Evolutionary conservation across 2,329 filamentous ascomycete species (phyloP).

Genomic region (Magnaporthiopsis poae): DNA sequence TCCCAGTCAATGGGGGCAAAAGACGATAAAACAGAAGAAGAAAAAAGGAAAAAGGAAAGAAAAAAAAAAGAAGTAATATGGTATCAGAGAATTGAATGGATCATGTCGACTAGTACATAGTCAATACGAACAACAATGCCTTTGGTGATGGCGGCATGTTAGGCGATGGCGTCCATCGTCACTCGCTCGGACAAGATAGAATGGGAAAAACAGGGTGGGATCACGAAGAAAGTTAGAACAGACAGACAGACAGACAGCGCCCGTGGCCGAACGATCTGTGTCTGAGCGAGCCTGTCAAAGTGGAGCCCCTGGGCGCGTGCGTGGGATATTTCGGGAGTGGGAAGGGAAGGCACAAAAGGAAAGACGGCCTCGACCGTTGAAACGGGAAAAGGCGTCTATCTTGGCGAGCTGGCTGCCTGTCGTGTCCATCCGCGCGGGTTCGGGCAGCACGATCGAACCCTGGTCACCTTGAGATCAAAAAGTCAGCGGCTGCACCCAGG

Average conservation of each 20-base stretch:
- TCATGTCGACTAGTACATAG: neutral
- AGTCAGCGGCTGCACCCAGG: neutral
- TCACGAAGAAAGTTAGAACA: constrained; percentile 2
- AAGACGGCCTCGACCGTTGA: constrained; percentile 1
- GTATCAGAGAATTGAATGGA: constrained; percentile 6
- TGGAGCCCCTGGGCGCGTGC: neutral
- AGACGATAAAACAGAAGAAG: constrained; percentile 16
- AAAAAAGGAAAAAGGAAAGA: neutral
- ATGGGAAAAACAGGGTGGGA: neutral
- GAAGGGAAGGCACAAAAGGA: neutral
- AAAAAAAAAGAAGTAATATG: neutral
- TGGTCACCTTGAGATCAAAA: constrained; percentile 1
- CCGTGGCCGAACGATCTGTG: neutral
- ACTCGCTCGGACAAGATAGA: neutral
- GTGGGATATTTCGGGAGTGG: neutral
- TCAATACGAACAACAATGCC: neutral
- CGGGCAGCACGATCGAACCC: constrained; percentile 4
- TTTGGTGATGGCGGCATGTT: constrained; percentile 4
- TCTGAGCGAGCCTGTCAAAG: neutral
- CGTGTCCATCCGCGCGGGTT: neutral
- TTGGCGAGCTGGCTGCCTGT: neutral
- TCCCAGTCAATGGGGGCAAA: constrained; percentile 39
- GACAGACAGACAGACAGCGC: constrained; percentile 1
- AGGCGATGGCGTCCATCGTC: neutral
- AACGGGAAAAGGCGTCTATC: neutral